Evolutionary conservation across 2,329 filamentous ascomycete genomes (phyloP), one percentile per base, ranked within the genome.

Genomic region (Emydomyces testavorans): DNA sequence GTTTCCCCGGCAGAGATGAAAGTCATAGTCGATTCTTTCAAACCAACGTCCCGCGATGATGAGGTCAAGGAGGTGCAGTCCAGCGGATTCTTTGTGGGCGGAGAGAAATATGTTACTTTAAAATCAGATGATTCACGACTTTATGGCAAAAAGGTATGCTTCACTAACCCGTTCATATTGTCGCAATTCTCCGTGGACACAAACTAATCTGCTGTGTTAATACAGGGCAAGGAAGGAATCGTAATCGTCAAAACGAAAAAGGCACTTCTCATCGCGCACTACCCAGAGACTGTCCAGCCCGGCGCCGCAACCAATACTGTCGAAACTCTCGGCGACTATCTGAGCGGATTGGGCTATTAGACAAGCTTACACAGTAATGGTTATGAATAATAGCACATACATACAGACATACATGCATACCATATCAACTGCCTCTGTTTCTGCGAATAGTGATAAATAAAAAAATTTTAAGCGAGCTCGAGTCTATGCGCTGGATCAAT

Each of bases 201-300:
- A 20, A 50, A 41, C 23, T 34, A 36, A 28, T 32, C 34, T 38
- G 16, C 24, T 13, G 3, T 31, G n/a, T 34, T 32, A 8, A n/a
- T 10, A 18, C 23, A 85, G 82, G 87, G 85, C 59, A 85, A 82
- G 65, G 78, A 82, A 64, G 92, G 92, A 56, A 70, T 94, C 60
- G 75, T 83, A 63, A 78, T 92, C 59, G 81, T 82, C 69, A 94
- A 93, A 76, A 93, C 90, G 60, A 82, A 76, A 62, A 83, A 93
- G 71, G 86, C 88, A 58, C 81, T 96, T 65, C 78, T 98, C 64
- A 71, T 98, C 65, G 84, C 80, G 58, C 87, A 94, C 74, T 87
- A 96, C 75, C 75, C 74, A 57, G 86, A 94, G 66, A 65, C 66
- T 53, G 71, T 81, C 57, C 75, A 84, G 65, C 85, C 84, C 45